These are phyloP conservation scores for Zostera marina DNA, from an alignment of 116 monocot genomes.

Conservation along the genomic window DNA sequence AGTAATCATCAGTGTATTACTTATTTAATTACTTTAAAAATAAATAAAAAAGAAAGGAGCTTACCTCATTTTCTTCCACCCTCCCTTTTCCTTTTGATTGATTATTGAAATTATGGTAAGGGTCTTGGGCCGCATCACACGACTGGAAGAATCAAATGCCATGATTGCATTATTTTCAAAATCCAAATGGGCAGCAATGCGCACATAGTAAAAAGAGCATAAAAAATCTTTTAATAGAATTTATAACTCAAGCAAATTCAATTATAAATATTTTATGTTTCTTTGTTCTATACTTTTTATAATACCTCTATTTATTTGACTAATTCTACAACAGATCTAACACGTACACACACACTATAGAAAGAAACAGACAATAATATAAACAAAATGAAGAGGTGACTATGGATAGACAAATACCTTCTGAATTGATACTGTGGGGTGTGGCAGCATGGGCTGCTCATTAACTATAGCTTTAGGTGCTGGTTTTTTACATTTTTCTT, in stretches of 20 bases:
- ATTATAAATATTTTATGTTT: too few species aligned
- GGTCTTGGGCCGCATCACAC: slow-evolving; percentile 28
- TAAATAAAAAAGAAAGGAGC: background rate
- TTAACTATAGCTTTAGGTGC: slow-evolving; percentile 16
- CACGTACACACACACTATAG: too few species aligned
- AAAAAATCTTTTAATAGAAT: too few species aligned
- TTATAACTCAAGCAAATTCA: too few species aligned
- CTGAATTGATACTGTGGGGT: slow-evolving; percentile 21
- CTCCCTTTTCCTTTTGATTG: too few species aligned
- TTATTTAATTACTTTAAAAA: too few species aligned
- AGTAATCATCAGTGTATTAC: too few species aligned
- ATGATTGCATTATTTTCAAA: background rate
- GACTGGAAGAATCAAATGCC: slow-evolving; percentile 18
- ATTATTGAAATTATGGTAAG: slow-evolving; percentile 28
- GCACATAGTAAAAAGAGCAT: background rate
- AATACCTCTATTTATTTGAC: too few species aligned
- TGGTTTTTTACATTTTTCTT: slow-evolving; percentile 10
- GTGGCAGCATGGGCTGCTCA: slow-evolving; percentile 50
- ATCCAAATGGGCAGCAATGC: background rate
- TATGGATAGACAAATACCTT: slow-evolving; percentile 27
- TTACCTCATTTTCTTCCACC: slow-evolving; percentile 49
- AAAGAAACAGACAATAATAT: background rate
- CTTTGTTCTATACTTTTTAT: too few species aligned
- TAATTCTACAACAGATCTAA: too few species aligned
- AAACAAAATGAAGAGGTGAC: background rate